Percentiles rank a stretch among this genome's conserved stretches.
These are phyloP conservation scores for Clonostachys solani DNA, from an alignment of 2,329 filamentous ascomycete species.

Conservation along the genomic window DNA sequence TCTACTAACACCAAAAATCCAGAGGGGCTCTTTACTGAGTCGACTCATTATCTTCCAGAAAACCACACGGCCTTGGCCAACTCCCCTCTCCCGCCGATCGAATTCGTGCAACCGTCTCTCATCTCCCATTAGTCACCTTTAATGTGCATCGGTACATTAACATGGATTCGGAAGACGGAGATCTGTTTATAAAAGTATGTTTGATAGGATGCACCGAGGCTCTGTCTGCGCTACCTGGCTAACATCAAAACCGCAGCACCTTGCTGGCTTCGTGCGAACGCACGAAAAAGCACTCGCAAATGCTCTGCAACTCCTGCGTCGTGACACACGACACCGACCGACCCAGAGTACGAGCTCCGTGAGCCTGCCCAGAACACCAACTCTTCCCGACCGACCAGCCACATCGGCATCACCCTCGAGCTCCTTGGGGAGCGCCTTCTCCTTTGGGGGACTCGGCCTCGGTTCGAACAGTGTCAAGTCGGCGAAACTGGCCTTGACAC, in stretches of 20 bases:
- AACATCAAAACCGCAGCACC: conserved; percentile 56
- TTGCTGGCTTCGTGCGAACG: conserved; percentile 92
- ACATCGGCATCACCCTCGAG: conserved; percentile 67
- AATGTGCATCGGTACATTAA: conserved; percentile 35
- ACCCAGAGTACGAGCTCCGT: conserved; percentile 61
- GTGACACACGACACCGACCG: conserved; percentile 67
- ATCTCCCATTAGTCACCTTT: conserved; percentile 4
- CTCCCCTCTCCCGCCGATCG: not conserved
- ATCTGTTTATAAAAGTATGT: conserved; percentile 80
- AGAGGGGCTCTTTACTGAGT: too few relatives aligned
- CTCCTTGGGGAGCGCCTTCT: conserved; percentile 79
- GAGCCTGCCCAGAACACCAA: conserved; percentile 48
- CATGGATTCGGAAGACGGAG: conserved; percentile 88
- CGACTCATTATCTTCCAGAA: too few relatives aligned
- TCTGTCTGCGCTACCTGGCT: not conserved
- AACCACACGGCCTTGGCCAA: too few relatives aligned
- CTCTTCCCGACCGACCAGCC: conserved; percentile 56
- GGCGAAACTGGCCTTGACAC: conserved; percentile 86
- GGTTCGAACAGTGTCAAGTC: conserved; percentile 83
- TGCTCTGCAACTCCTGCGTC: conserved; percentile 75
- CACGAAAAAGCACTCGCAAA: conserved; percentile 98
- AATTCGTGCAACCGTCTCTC: not conserved
- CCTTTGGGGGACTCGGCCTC: conserved; percentile 80
- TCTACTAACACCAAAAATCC: too few relatives aligned
- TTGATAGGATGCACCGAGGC: conserved; percentile 8